A percentile compares a stretch with the other conserved stretches of the same genome.
These are phyloP conservation scores for Myriosclerotinia duriaeana DNA, from an alignment of 2,329 filamentous ascomycete genomes.

Conservation along the genomic window DNA sequence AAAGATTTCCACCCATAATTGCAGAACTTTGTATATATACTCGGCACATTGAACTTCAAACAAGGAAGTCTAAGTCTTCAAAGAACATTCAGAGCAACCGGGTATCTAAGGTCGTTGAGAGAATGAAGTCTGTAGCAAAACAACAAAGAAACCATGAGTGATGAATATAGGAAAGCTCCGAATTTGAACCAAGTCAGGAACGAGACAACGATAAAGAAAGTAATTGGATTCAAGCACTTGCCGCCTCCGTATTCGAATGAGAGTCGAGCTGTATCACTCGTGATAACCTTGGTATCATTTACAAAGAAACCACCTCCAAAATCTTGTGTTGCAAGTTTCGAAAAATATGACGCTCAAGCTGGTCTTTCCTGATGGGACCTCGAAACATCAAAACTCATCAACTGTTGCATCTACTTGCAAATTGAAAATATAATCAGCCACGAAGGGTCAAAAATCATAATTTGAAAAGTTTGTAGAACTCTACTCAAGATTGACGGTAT, in stretches of 20 bases:
- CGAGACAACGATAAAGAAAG: neutral
- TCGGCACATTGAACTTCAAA: neutral
- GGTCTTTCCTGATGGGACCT: neutral
- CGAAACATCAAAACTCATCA: neutral
- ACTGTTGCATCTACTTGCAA: neutral
- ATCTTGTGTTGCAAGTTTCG: no score
- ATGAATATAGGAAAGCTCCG: neutral
- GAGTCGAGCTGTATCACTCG: no score
- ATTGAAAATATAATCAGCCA: no score
- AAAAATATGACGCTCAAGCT: neutral
- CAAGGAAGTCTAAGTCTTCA: neutral
- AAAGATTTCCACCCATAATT: neutral
- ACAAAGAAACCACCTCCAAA: no score
- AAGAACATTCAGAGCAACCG: constrained; percentile 7
- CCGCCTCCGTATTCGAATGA: no score
- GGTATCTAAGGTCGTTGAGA: neutral
- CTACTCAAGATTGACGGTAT: no score
- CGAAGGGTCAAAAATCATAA: no score
- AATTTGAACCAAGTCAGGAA: neutral
- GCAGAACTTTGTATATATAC: neutral
- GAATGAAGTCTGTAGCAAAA: neutral
- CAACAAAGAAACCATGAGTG: neutral
- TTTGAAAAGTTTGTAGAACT: no score
- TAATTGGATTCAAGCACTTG: neutral
- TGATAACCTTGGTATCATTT: no score